Base-by-base conservation (phyloP, 345 rosid genomes). In the Firmiana major region DNA sequence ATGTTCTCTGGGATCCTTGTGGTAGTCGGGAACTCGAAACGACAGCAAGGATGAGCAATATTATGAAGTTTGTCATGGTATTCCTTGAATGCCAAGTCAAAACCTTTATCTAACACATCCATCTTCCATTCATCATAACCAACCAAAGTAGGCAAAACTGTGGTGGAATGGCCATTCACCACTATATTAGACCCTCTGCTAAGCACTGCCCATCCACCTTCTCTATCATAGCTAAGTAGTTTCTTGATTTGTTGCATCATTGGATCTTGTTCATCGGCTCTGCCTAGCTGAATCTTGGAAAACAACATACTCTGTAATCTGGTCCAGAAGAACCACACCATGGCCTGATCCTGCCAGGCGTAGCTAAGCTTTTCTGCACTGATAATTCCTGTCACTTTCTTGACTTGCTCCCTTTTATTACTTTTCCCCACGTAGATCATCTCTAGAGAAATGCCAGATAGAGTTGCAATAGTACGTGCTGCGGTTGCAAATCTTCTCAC, bases 271-370 rank as follows among this genome's bases (percentile, higher is more conserved):
- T 91, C 97, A 59, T 91, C 97, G 4, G 84, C 84, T 73, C 79
- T 86, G 62, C 89, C 94, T 9, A 91, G 87, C 83, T 95, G 98
- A 77, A 93, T 88, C 86, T 93, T 93, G 78, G 98, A 93, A 88
- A 87, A 93, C 26, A 95, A 55, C 98, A 95, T 95, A 83, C 93
- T 90, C 83, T 95, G 92, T 0, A 95, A 79, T 74, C 99, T 84
- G 36, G 92, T 90, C 99, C 99, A 95, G 80, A 95, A 95, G 91
- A 90, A 93, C 99, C 98, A 93, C 58, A 95, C 88, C 88, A 90
- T 80, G 9, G 95, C 78, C 34, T 81, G 85, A 74, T 93, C 93
- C 48, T 67, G 73, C 96, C 97, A 95, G 79, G 57, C 68, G 71
- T 89, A 63, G 53, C 98, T 80, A 12, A 93, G 87, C 71, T 88